Evolutionary conservation across 2,329 filamentous ascomycete species (phyloP).

Genomic region (Hortaea werneckii): DNA sequence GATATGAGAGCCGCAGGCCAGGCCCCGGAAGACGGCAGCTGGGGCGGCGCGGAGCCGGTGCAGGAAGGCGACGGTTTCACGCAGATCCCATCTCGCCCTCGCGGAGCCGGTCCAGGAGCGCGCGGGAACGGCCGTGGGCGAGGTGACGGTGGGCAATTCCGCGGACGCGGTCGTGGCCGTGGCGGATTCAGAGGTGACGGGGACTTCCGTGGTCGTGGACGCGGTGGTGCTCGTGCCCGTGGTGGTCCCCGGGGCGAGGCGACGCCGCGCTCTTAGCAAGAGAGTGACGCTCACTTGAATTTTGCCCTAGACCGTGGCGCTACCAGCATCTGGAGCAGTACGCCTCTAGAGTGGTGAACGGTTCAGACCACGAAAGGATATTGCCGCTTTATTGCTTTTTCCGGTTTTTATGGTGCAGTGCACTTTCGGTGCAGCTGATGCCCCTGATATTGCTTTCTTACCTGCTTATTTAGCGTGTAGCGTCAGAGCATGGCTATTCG

Average conservation of each 20-base stretch:
- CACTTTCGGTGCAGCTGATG: no score
- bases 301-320: not conserved
- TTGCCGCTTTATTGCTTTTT: no score
- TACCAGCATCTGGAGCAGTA: no score
- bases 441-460: no score
- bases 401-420: no score
- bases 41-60: conserved; percentile 8
- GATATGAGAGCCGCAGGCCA: conserved; percentile 33
- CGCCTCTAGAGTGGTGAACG: no score
- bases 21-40: conserved; percentile 16
- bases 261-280: not conserved
- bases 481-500: no score
- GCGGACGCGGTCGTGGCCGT: conserved; percentile 37
- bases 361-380: no score
- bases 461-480: no score
- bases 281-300: not conserved
- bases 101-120: conserved; percentile 16
- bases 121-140: conserved; percentile 19
- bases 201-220: conserved; percentile 12
- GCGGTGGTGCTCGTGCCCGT: conserved; percentile 12
- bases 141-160: conserved; percentile 27
- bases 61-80: conserved; percentile 58
- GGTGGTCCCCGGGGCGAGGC: conserved; percentile 1
- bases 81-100: conserved; percentile 41
- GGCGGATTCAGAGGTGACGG: conserved; percentile 10